phyloP scores from a whole-genome alignment of 2,329 filamentous ascomycete species.

The Fusarium agapanthi region DNA sequence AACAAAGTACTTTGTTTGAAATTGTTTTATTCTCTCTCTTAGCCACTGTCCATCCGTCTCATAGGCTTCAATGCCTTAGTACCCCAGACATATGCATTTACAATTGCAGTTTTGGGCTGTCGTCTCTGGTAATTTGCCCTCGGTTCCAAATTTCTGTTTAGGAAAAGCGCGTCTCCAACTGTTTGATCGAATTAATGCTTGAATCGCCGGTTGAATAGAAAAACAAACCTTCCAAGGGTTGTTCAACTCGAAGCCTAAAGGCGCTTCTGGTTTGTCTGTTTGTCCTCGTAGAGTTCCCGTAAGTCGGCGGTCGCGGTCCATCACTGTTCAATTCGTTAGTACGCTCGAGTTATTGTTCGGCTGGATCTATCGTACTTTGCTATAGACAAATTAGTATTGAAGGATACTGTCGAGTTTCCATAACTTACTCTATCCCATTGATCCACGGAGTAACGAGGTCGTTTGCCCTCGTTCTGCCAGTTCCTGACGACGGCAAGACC shows the following conservation, averaged over 20 bases:
- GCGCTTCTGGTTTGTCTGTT: constrained; percentile 62
- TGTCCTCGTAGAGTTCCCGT: constrained; percentile 68
- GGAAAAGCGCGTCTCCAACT: constrained; percentile 64
- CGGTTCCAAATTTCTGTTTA: constrained; percentile 43
- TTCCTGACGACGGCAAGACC: constrained; percentile 66
- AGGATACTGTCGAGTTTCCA: not conserved
- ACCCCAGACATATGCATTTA: constrained; percentile 33
- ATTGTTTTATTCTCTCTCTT: constrained; percentile 29
- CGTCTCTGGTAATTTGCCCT: constrained; percentile 14
- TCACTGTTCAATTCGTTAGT: constrained; percentile 58
- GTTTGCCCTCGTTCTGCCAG: constrained; percentile 68
- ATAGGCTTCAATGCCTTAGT: constrained; percentile 4
- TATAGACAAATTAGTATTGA: constrained; percentile 49
- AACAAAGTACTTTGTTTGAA: not conserved
- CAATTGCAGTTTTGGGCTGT: constrained; percentile 22
- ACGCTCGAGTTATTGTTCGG: not conserved
- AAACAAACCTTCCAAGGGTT: constrained; percentile 69
- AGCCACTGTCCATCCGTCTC: not conserved
- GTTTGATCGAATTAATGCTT: not conserved
- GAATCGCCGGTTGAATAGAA: not conserved
- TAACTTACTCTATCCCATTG: constrained; percentile 68
- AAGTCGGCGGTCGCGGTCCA: constrained; percentile 70
- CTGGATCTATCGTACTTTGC: constrained; percentile 60
- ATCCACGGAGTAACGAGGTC: constrained; percentile 67
- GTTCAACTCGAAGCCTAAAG: constrained; percentile 68